phyloP scores from a whole-genome alignment of 106 monocot genomes.

The Gastrodia elata region DNA sequence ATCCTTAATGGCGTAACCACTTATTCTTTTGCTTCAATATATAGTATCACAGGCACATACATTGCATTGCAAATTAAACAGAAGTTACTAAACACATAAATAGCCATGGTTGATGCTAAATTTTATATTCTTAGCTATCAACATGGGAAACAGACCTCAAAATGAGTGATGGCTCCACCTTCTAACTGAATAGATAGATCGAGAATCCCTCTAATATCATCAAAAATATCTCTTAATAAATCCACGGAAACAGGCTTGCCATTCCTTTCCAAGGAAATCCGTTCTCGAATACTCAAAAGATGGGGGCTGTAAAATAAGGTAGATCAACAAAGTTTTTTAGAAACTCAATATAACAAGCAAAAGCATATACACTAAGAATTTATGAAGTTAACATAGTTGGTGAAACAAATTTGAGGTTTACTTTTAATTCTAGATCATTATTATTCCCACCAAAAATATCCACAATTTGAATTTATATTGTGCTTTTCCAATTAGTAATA shows the following conservation, averaged over 20 bases:
- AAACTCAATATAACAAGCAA: too few species aligned
- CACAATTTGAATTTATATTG: too few species aligned
- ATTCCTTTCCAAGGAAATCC: constrained; percentile 68
- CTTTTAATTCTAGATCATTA: too few species aligned
- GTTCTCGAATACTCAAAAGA: constrained; percentile 77
- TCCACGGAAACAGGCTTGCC: constrained; percentile 63
- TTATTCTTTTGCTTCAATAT: neutral
- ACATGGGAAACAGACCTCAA: constrained; percentile 55
- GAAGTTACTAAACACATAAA: neutral
- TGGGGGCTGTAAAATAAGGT: constrained; percentile 59
- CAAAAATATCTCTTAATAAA: constrained; percentile 34
- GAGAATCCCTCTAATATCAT: constrained; percentile 42
- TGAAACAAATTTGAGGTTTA: too few species aligned
- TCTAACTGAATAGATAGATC: constrained; percentile 66
- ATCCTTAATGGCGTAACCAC: too few species aligned
- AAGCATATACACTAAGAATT: too few species aligned
- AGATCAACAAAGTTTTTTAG: neutral
- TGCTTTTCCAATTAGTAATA: too few species aligned
- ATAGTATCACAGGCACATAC: neutral
- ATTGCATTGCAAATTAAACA: neutral
- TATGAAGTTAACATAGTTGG: too few species aligned
- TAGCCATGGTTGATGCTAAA: neutral
- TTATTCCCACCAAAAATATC: too few species aligned
- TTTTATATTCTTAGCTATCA: neutral
- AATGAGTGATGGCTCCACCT: constrained; percentile 73